Evolutionary conservation across 2,329 filamentous ascomycete genomes (phyloP), one percentile per base, ranked within the genome.

Genomic region (Sporothrix curviconia): DNA sequence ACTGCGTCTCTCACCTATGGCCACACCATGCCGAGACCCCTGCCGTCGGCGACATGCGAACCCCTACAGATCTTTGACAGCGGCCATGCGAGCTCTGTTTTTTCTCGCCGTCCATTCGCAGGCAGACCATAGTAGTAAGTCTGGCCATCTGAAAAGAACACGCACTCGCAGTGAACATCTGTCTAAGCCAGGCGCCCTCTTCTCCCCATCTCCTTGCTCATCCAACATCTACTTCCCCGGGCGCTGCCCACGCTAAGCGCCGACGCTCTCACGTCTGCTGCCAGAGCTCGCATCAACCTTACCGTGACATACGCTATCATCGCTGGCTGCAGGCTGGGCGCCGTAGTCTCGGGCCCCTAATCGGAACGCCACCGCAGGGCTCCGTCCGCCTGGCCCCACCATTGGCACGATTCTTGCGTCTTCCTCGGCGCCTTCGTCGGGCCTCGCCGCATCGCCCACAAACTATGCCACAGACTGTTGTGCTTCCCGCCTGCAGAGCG

Each of bases 311-410:
- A 80, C 80, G 0, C n/a, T n/a, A n/a, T n/a, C 85, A 82, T 64
- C 81, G 84, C 78, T 76, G 87, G 54, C 75, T 86, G 53, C 84
- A 87, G 66, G 83, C 77, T 17, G 67, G 87, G 1, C 76, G 82
- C 0, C 84, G 84, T 0, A 81, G 78, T 7, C 66, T 86, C 83
- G 46, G 84, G 82, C 2, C 80, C 82, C 57, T 76, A 86, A 28
- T 80, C 80, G 1, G 84, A 87, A n/a, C n/a, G n/a, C n/a, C n/a
- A n/a, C n/a, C n/a, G n/a, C n/a, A n/a, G n/a, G n/a, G n/a, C n/a
- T n/a, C n/a, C n/a, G n/a, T n/a, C 32, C 74, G 83, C n/a, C 81
- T 81, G 0, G 82, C 82, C 11, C 85, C n/a, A n/a, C 83, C 60
- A 74, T 84, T 19, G 66, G 84, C 34, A 75, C 77, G n/a, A 83